Conservation (phyloP, 2,329 filamentous ascomycete species). For the Xylariaceae sp. region DNA sequence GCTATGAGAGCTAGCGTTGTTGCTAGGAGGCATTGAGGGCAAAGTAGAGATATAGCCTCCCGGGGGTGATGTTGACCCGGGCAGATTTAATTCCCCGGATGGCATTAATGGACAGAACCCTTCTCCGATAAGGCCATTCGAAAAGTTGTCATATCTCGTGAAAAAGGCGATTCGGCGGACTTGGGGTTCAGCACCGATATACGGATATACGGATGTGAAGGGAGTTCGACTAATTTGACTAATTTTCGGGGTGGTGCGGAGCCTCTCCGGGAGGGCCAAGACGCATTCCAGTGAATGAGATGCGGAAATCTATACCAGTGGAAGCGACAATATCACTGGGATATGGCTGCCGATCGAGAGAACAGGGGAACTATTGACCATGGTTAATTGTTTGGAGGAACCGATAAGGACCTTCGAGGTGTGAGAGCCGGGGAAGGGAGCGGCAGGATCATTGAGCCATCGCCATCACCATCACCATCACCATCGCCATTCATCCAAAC, state of each 20-base stretch:
- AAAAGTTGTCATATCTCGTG: conserved; percentile 30
- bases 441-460: conserved; percentile 20
- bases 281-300: conserved; percentile 27
- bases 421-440: conserved; percentile 5
- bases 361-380: conserved; percentile 13
- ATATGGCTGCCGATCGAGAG: conserved; percentile 18
- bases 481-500: conserved; percentile 13
- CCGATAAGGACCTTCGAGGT: background rate
- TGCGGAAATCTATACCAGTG: conserved; percentile 18
- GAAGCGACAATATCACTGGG: conserved; percentile 20
- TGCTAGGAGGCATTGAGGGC: conserved; percentile 22
- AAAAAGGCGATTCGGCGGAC: conserved; percentile 19
- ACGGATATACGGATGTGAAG: conserved; percentile 25
- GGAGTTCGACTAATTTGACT: conserved; percentile 25
- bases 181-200: conserved; percentile 29
- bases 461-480: conserved; percentile 20
- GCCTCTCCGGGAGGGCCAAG: conserved; percentile 16
- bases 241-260: conserved; percentile 25
- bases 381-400: conserved; percentile 19
- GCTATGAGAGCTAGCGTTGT: conserved; percentile 22
- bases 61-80: conserved; percentile 26
- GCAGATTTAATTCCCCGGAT: conserved; percentile 27
- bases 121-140: conserved; percentile 27
- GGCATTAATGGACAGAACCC: conserved; percentile 24
- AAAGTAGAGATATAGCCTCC: conserved; percentile 22